phyloP scores from a whole-genome alignment of 1,284 basidiomycete genomes.

The Boletus mariae region DNA sequence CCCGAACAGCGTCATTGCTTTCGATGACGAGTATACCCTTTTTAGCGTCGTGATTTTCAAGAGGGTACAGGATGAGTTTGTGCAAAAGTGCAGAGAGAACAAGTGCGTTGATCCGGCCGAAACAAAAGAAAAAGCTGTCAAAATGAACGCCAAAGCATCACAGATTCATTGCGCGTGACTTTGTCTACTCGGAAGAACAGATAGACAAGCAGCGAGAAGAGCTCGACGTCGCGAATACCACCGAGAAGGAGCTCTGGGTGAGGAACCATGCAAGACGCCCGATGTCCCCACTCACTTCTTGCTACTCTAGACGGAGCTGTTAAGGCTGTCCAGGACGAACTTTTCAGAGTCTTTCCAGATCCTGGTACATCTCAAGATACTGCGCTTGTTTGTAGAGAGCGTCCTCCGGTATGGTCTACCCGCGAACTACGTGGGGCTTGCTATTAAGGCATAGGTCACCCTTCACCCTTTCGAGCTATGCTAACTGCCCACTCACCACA shows the following conservation, averaged over 20 bases:
- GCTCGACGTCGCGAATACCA: slow-evolving; percentile 72
- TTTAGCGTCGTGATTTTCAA: slow-evolving; percentile 91
- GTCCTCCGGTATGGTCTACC: slow-evolving; percentile 95
- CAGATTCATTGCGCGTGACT: slow-evolving; percentile 90
- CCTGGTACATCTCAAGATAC: slow-evolving; percentile 89
- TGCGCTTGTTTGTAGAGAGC: slow-evolving; percentile 92
- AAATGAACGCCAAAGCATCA: slow-evolving; percentile 8
- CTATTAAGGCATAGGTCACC: slow-evolving; percentile 63
- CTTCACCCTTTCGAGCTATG: not conserved
- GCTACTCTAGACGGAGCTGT: slow-evolving; percentile 75
- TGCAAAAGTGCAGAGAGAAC: slow-evolving; percentile 92
- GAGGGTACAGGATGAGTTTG: slow-evolving; percentile 88
- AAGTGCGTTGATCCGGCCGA: slow-evolving; percentile 53
- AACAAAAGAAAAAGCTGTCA: slow-evolving; percentile 13
- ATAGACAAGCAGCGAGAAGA: slow-evolving; percentile 85
- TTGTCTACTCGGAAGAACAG: slow-evolving; percentile 85
- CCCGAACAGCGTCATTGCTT: slow-evolving; percentile 53
- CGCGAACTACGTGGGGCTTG: slow-evolving; percentile 82
- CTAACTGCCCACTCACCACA: slow-evolving; percentile 30
- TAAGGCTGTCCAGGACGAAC: slow-evolving; percentile 91
- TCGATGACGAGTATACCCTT: slow-evolving; percentile 88
- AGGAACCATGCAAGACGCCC: slow-evolving; percentile 21
- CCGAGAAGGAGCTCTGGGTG: slow-evolving; percentile 98
- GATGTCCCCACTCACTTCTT: slow-evolving; percentile 3
- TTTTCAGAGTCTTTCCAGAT: slow-evolving; percentile 97